These are phyloP conservation scores for Vanrija humicola DNA, from an alignment of 1,284 basidiomycete genomes.

Conservation along the genomic window DNA sequence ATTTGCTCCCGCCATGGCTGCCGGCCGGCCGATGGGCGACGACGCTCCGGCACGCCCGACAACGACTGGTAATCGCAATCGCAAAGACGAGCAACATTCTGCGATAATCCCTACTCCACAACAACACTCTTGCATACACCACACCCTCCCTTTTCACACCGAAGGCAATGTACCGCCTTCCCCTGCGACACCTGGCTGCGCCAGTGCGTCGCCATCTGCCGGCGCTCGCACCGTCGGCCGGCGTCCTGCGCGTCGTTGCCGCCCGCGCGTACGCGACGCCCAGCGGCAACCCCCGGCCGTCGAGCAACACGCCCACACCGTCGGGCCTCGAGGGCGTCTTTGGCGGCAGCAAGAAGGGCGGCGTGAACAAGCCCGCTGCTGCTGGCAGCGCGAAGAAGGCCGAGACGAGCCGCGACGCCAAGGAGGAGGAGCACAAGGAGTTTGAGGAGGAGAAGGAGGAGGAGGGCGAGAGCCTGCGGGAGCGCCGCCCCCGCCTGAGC, in stretches of 20 bases:
- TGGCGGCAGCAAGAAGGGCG: conserved; percentile 21
- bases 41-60: too few species aligned
- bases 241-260: background rate
- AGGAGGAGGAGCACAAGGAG: background rate
- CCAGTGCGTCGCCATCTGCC: conserved; percentile 20
- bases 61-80: too few species aligned
- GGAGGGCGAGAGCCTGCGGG: conserved; percentile 25
- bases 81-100: too few species aligned
- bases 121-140: too few species aligned
- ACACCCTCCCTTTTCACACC: too few species aligned
- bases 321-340: conserved; percentile 42
- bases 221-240: conserved; percentile 3
- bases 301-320: conserved; percentile 36
- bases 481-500: conserved; percentile 36
- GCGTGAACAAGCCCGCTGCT: conserved; percentile 18
- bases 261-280: conserved; percentile 32
- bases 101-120: too few species aligned
- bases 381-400: conserved; percentile 4
- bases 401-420: background rate
- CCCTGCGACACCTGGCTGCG: conserved; percentile 6
- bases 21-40: too few species aligned
- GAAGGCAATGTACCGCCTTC: conserved; percentile 10
- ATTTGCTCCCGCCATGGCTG: too few species aligned
- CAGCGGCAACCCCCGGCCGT: conserved; percentile 27
- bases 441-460: conserved; percentile 16